Base-by-base conservation (phyloP, 768 basidiomycete species). In the Kwoniella sp. region DNA sequence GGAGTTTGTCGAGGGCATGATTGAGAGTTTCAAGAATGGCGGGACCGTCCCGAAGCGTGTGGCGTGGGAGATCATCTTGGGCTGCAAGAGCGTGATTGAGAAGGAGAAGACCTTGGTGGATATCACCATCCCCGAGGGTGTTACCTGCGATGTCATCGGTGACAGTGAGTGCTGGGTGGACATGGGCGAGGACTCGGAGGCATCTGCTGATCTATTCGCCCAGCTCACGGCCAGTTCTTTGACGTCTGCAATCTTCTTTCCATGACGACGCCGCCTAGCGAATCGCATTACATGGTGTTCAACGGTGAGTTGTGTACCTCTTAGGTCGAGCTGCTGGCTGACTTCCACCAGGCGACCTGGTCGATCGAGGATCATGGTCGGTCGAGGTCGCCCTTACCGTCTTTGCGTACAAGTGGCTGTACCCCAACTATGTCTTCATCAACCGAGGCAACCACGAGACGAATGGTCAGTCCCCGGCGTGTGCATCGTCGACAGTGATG, bases 331-430 rank as follows among this genome's bases (percentile, higher is more conserved):
- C 8, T n/a, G 28, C 42, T 44, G 42, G 34, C 5, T 22, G 12
- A 3, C 12, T 9, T 14, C n/a, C 3, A 14, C n/a, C 20, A 50
- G 48, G 48, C 37, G 93, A 99, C 78, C 84, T 98, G 40, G 93
- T 99, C 31, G 93, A 99, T 73, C 83, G 93, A 56, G 60, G 65
- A 36, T 68, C 64, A 11, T 75, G 74, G 74, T 71, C 71, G 2
- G 65, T 74, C 17, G 73, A 74, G 45, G 71, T 98, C 52, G 90
- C 92, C 53, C 76, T 98, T 56, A 84, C 87, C 14, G 85, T 92
- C 4, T 89, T 99, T 68, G 88, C 92, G 10, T 95, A 86, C 76
- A 99, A 99, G 79, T 98, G 92, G 92, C 76, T 96, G 50, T 90
- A 88, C 75, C 93, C 93, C 3, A 82, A 82, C 51, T 82, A 79